Evolutionary conservation across 2,329 filamentous ascomycete genomes (phyloP).

Genomic region (Trichophyton mentagrophytes): DNA sequence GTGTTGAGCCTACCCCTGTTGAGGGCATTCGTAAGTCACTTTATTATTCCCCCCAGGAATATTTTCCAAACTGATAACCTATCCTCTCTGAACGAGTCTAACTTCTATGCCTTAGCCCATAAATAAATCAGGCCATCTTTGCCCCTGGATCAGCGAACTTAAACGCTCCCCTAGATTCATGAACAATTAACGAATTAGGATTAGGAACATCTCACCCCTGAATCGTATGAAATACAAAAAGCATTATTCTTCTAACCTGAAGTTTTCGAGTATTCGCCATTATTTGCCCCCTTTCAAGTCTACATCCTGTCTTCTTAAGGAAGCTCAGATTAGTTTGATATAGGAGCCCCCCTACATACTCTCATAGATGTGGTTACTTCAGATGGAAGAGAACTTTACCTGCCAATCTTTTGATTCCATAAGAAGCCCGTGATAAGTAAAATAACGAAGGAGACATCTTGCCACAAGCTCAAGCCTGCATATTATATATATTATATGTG

Average conservation of each 20-base stretch:
- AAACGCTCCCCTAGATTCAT: not conserved
- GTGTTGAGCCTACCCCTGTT: slow-evolving; percentile 45
- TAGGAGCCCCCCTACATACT: not conserved
- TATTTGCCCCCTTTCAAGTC: not conserved
- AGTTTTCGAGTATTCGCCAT: not conserved
- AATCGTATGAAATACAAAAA: not conserved
- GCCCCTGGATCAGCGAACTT: not conserved
- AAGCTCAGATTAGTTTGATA: not conserved
- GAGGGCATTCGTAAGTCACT: slow-evolving; percentile 44
- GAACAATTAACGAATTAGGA: not conserved
- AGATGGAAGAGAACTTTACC: not conserved
- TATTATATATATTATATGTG: not conserved
- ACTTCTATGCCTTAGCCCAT: slow-evolving; percentile 5
- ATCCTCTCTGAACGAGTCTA: slow-evolving; percentile 4
- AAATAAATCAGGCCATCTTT: slow-evolving; percentile 8
- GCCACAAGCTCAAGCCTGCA: not conserved
- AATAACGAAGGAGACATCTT: not conserved
- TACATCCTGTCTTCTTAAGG: not conserved
- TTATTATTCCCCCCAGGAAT: not conserved
- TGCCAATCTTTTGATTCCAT: not conserved
- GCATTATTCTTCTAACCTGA: not conserved
- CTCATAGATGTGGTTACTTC: not conserved
- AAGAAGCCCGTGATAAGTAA: not conserved
- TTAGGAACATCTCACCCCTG: not conserved
- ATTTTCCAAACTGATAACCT: not conserved